Evolutionary conservation across 176 grass and related monocot genomes (phyloP).

Genomic region (Oryza meridionalis): DNA sequence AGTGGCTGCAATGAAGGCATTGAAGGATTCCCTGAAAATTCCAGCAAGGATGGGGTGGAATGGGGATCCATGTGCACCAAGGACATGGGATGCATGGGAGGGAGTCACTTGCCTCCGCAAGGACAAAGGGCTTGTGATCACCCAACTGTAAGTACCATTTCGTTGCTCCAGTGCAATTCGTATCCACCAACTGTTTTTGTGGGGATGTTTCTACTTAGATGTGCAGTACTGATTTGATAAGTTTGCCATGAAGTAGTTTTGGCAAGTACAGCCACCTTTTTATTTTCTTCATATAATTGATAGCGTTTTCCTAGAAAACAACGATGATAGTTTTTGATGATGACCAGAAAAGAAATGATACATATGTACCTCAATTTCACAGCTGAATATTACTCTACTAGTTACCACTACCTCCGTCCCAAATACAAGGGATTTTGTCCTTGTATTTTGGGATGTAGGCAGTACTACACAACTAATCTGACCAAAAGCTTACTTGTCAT

Average conservation of each 20-base stretch:
- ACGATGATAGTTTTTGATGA: neutral
- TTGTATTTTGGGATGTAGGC: too few relatives aligned
- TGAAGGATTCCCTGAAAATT: slow-evolving; percentile 91
- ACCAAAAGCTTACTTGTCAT: neutral
- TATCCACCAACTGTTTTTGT: neutral
- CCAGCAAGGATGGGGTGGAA: slow-evolving; percentile 99
- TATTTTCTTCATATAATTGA: neutral
- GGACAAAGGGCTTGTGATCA: slow-evolving; percentile 81
- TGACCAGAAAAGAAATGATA: neutral
- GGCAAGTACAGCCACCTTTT: neutral
- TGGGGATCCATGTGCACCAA: slow-evolving; percentile 86
- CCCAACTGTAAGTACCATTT: slow-evolving; percentile 67
- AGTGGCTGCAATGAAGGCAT: slow-evolving; percentile 82
- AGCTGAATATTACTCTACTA: neutral
- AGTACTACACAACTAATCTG: neutral
- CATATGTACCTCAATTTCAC: neutral
- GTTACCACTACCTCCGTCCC: neutral
- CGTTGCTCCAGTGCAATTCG: neutral
- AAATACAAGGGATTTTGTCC: too few relatives aligned
- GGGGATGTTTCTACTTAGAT: neutral
- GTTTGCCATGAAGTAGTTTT: neutral
- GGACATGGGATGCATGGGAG: slow-evolving; percentile 96
- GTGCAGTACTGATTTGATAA: neutral
- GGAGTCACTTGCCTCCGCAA: slow-evolving; percentile 83
- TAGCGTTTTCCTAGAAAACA: neutral